Base-by-base conservation (phyloP, 306 rosid species). In the Cicer pinnatifidum region DNA sequence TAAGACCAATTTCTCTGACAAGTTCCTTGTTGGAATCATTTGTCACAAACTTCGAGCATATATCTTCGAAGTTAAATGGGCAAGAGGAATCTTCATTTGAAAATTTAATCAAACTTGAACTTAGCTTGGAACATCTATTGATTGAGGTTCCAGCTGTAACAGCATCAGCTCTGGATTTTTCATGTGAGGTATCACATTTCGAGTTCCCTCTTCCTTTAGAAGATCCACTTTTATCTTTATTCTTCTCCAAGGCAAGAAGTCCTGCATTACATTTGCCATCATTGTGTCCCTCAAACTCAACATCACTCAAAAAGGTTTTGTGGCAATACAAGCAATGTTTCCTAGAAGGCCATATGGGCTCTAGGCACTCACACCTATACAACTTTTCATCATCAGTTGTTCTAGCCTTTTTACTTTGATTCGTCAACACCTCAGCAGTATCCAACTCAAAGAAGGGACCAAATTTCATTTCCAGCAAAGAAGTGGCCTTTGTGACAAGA, bases 301-400 rank as follows among this genome's bases (percentile, higher is more conserved):
- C 80, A 86, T 88, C 93, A 75, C 77, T 79, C 23, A 11, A 57
- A 75, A 88, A 79, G 58, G 91, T 88, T 84, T 67, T 87, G 85
- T 95, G 99, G 79, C 99, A 95, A 82, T 81, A 90, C 70, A 84
- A 78, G 84, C 99, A 95, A 80, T 91, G 99, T 43, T 75, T 77
- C 81, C 97, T 87, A 78, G 83, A 81, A 66, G 96, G 88, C 93
- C 90, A 95, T 63, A 90, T 69, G 74, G 89, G 90, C 80, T 95
- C 97, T 70, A 95, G 85, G 85, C 99, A 95, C 77, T 84, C 89
- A 41, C 99, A 95, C 76, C 97, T 88, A 78, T 69, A 85, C 89
- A 90, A 75, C 73, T 87, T 90, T 28, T 88, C 92, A 74, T 84
- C 93, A 82, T 82, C 73, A 66, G 81, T 54, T 73, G 82, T 16